Evolutionary conservation across 2,329 filamentous ascomycete genomes (phyloP), one percentile per base, ranked within the genome.

Genomic region (Mollisia scopiformis): DNA sequence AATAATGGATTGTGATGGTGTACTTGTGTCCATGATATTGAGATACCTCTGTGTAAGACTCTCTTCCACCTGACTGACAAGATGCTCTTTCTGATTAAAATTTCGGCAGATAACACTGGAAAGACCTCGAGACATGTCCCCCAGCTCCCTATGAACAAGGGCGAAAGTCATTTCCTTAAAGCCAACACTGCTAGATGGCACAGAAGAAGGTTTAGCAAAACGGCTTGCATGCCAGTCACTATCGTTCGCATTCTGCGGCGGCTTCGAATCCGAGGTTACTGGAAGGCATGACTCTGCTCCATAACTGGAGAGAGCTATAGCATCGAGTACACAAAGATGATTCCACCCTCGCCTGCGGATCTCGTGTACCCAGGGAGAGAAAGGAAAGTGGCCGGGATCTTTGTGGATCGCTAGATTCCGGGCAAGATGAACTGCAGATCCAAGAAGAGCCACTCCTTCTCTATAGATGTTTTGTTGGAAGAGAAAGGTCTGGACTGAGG

Each of bases 321-420:
- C 63, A 56, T 68, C 66, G 6, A 68, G 60, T 19, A 55, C 55
- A 46, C 53, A 66, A 13, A 68, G 35, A 35, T 68, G 55, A 33
- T 65, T 68, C 58, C 61, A 68, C 21, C 59, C 55, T 27, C 66
- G 55, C 14, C 64, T 30, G 7, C 66, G 58, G 19, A 68, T 59
- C 31, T 68, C 64, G 19, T 55, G 58, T 3, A 68, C 65, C 66
- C 66, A 68, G 6, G 63, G 62, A 1, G 66, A 64, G 52, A 55
- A 67, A 25, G 66, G 66, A 39, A 67, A 68, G 25, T 66, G 59
- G 13, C 52, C 53, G 13, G 66, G 60, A 69, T 91, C 88, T 31
- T 80, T 81, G 65, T 91, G 87, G 11, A 91, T 77, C 2, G 87
- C 87, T 75, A 91, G 83, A 7, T 86, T 82, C 67, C 88, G 85